Percentiles rank a stretch among this genome's conserved stretches.
These are phyloP conservation scores for Boletus subcaerulescens DNA, from an alignment of 768 basidiomycete genomes.

Conservation along the genomic window DNA sequence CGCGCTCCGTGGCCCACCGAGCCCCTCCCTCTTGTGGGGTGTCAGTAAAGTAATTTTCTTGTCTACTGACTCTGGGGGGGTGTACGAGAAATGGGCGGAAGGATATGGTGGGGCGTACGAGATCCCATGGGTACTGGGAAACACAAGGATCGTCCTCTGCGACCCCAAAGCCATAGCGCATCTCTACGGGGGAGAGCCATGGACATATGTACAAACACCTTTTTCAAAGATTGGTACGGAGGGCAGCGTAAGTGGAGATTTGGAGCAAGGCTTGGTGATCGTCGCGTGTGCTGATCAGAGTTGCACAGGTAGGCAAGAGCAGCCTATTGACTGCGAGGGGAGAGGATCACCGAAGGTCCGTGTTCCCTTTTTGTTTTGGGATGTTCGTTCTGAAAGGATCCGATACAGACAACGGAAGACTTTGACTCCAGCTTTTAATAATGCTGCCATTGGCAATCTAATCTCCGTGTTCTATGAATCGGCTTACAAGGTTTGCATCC, in stretches of 20 bases:
- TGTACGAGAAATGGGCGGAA: slow-evolving; percentile 47
- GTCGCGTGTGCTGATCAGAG: background rate
- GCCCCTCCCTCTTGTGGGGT: slow-evolving; percentile 18
- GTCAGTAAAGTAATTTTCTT: background rate
- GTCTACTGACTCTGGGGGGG: slow-evolving; percentile 25
- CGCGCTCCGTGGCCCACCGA: slow-evolving; percentile 19
- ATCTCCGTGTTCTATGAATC: slow-evolving; percentile 40
- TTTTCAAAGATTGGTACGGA: slow-evolving; percentile 20
- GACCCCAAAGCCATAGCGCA: slow-evolving; percentile 53
- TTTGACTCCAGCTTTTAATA: slow-evolving; percentile 41
- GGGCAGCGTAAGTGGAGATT: slow-evolving; percentile 19
- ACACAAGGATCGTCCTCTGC: slow-evolving; percentile 35
- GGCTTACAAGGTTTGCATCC: slow-evolving; percentile 39
- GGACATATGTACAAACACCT: slow-evolving; percentile 28
- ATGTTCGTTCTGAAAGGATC: background rate
- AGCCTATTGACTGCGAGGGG: slow-evolving; percentile 40
- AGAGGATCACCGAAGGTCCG: slow-evolving; percentile 42
- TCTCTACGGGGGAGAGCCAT: slow-evolving; percentile 49
- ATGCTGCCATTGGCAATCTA: slow-evolving; percentile 36
- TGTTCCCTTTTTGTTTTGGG: background rate
- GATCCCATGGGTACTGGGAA: slow-evolving; percentile 38
- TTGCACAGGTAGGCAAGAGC: slow-evolving; percentile 32
- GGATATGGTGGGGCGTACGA: slow-evolving; percentile 47
- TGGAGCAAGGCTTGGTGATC: background rate
- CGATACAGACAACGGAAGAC: slow-evolving; percentile 34